These are phyloP conservation scores for Aureoboletus auriporus DNA, from an alignment of 768 basidiomycete species.

Conservation along the genomic window DNA sequence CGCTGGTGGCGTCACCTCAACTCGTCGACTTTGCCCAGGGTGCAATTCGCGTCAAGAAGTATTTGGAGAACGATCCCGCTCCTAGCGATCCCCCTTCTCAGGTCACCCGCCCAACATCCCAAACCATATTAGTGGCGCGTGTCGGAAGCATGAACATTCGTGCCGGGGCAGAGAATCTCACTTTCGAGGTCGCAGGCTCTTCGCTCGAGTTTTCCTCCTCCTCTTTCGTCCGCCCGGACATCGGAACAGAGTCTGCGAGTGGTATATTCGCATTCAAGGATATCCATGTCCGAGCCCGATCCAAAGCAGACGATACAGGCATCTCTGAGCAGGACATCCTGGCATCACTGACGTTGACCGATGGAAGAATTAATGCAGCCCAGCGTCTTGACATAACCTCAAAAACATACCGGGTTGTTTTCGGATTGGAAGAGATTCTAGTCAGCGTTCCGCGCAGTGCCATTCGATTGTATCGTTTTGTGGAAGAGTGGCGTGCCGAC, in stretches of 20 bases:
- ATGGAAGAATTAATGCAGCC: slow-evolving; percentile 44
- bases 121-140: slow-evolving; percentile 38
- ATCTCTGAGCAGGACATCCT: slow-evolving; percentile 50
- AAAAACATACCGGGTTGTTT: slow-evolving; percentile 39
- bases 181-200: slow-evolving; percentile 54
- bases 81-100: slow-evolving; percentile 3
- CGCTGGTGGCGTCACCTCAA: slow-evolving; percentile 48
- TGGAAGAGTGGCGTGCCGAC: slow-evolving; percentile 79
- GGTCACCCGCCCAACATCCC: slow-evolving; percentile 6
- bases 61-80: slow-evolving; percentile 16
- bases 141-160: slow-evolving; percentile 47
- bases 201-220: slow-evolving; percentile 23
- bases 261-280: slow-evolving; percentile 46
- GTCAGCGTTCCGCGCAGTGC: slow-evolving; percentile 77
- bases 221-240: slow-evolving; percentile 10
- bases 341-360: slow-evolving; percentile 52
- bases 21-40: slow-evolving; percentile 58
- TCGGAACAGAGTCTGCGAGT: slow-evolving; percentile 41
- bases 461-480: slow-evolving; percentile 69
- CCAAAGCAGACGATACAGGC: slow-evolving; percentile 36
- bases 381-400: slow-evolving; percentile 43
- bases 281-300: slow-evolving; percentile 56
- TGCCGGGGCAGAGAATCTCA: slow-evolving; percentile 67
- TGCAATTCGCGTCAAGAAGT: slow-evolving; percentile 47
- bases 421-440: slow-evolving; percentile 42